Conservation (phyloP, 1,284 basidiomycete species). For the Rhizoctonia solani region DNA sequence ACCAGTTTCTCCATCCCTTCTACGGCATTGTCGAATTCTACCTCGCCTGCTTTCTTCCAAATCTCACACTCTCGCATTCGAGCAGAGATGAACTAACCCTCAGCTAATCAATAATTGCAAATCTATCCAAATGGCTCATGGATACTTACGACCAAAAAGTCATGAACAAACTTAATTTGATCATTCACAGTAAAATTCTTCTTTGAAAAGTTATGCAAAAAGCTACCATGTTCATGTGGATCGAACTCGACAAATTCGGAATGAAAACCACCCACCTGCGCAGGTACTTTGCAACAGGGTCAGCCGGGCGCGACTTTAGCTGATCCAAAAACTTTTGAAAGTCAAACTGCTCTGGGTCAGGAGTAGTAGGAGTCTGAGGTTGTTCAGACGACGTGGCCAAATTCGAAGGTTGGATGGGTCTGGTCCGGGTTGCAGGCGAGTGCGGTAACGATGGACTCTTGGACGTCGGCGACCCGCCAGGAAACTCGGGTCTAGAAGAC, state of each 20-base stretch:
- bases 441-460: constrained; percentile 60
- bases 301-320: constrained; percentile 81
- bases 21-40: constrained; percentile 94
- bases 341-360: constrained; percentile 58
- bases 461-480: constrained; percentile 54
- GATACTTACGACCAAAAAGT: constrained; percentile 77
- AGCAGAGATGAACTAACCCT: constrained; percentile 74
- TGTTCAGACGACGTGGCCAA: constrained; percentile 5
- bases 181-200: constrained; percentile 86
- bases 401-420: not conserved
- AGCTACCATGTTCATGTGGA: constrained; percentile 53
- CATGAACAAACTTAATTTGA: constrained; percentile 91
- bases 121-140: too few relatives aligned
- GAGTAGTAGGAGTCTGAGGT: constrained; percentile 4
- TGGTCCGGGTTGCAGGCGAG: constrained; percentile 41
- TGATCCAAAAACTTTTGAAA: constrained; percentile 90
- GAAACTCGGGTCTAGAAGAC: constrained; percentile 53
- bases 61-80: constrained; percentile 86
- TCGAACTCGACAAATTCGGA: not conserved
- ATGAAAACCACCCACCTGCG: constrained; percentile 63
- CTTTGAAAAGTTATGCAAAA: constrained; percentile 89
- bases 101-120: too few relatives aligned
- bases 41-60: constrained; percentile 75
- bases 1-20: constrained; percentile 99
- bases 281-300: constrained; percentile 88